A percentile compares a stretch with the other conserved stretches of the same genome.
Conservation (phyloP, 768 basidiomycete species). For the Podaxis sp. region DNA sequence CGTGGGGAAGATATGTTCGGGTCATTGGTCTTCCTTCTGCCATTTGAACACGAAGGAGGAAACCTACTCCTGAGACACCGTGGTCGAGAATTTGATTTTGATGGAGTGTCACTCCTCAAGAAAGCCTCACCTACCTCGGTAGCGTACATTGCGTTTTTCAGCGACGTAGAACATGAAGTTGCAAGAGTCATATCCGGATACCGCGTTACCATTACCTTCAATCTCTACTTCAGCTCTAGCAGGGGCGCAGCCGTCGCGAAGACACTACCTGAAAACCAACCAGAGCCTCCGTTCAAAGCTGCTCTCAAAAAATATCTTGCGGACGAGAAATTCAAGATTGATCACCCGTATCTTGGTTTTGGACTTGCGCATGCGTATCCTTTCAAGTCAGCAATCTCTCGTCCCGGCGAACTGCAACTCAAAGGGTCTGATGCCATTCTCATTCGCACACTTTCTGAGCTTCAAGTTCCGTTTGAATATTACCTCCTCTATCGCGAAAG, state of each 20-base stretch:
- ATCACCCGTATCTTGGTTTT: conserved; percentile 28
- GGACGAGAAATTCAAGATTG: background rate
- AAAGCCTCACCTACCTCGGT: conserved; percentile 24
- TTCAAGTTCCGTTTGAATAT: background rate
- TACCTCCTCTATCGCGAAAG: background rate
- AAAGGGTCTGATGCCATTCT: background rate
- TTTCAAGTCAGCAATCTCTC: background rate
- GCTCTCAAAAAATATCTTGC: conserved; percentile 1
- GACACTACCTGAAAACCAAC: conserved; percentile 6
- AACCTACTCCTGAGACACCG: conserved; percentile 32
- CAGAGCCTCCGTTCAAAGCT: conserved; percentile 10
- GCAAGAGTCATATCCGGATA: conserved; percentile 31
- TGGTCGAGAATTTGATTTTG: conserved; percentile 2
- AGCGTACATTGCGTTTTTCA: conserved; percentile 35
- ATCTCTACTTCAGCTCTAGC: conserved; percentile 31
- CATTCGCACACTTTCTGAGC: background rate
- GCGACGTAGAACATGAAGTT: conserved; percentile 43
- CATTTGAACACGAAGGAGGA: conserved; percentile 44
- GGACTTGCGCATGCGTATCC: conserved; percentile 34
- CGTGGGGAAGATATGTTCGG: conserved; percentile 43
- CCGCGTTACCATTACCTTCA: conserved; percentile 42
- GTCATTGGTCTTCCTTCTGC: conserved; percentile 47
- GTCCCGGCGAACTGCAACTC: background rate
- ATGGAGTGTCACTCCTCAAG: background rate
- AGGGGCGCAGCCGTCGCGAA: background rate